A percentile compares a stretch with the other conserved stretches of the same genome.
Conservation (phyloP, 768 basidiomycete genomes). For the Cytidiella melzeri region DNA sequence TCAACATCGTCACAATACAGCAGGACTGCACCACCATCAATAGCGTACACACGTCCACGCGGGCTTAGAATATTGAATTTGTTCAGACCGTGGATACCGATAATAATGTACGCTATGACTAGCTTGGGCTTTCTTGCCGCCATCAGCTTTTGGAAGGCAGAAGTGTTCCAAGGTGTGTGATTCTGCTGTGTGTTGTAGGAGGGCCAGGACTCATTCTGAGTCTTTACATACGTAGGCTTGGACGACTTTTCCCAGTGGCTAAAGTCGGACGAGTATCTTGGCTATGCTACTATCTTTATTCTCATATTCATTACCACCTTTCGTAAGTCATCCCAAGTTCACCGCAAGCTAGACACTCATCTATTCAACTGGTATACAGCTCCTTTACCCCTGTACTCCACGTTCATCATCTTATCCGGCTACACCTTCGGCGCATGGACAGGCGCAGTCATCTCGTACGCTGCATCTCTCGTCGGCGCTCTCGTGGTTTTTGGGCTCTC, state of each 20-base stretch:
- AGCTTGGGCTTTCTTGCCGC: conserved; percentile 73
- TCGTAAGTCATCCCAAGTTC: conserved; percentile 64
- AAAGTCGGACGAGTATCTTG: conserved; percentile 61
- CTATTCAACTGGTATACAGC: no score
- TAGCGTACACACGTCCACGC: conserved; percentile 24
- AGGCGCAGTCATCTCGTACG: conserved; percentile 83
- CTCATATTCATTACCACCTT: conserved; percentile 86
- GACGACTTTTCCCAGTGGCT: conserved; percentile 80
- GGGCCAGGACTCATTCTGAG: no score
- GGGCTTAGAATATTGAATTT: conserved; percentile 49
- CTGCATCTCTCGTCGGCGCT: conserved; percentile 80
- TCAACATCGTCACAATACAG: conserved; percentile 8
- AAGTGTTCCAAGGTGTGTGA: conserved; percentile 81
- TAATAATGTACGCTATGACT: conserved; percentile 72
- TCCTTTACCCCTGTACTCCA: conserved; percentile 88
- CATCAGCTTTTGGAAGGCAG: conserved; percentile 76
- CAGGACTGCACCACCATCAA: conserved; percentile 12
- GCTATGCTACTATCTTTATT: conserved; percentile 71
- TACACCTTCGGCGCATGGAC: conserved; percentile 84
- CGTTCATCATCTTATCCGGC: conserved; percentile 85
- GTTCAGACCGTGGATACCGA: conserved; percentile 71
- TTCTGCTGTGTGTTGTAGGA: no score
- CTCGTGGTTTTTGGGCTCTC: conserved; percentile 79
- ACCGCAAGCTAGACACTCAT: no score
- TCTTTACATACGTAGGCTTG: conserved; percentile 61